These are phyloP conservation scores for Boechera stricta DNA, from an alignment of 345 rosid species.

Conservation along the genomic window DNA sequence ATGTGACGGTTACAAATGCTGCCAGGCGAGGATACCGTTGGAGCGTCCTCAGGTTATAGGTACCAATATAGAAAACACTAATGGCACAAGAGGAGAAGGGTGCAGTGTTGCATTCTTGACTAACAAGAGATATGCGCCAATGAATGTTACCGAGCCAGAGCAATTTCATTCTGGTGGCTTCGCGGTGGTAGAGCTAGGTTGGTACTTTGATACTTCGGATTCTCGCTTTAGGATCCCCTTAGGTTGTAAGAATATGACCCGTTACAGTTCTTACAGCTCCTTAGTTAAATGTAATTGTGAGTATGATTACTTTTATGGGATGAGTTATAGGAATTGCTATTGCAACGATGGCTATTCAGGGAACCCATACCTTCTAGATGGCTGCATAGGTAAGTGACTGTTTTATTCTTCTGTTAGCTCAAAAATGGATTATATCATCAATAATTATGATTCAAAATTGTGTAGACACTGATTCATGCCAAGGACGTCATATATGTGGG, in stretches of 20 bases:
- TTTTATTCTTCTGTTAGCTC: background rate
- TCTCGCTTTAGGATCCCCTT: conserved; percentile 6
- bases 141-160: background rate
- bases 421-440: background rate
- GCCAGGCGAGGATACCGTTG: conserved; percentile 43
- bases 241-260: background rate
- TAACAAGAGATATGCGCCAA: background rate
- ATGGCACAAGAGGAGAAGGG: background rate
- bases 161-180: background rate
- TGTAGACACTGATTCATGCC: background rate
- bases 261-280: background rate
- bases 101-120: conserved; percentile 29
- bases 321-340: conserved; percentile 14
- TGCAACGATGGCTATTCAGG: conserved; percentile 5
- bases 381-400: conserved; percentile 8
- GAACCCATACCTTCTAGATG: conserved; percentile 23
- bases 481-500: background rate
- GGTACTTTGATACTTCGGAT: conserved; percentile 22
- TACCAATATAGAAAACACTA: background rate
- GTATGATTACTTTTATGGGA: background rate
- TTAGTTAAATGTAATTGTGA: background rate
- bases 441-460: background rate
- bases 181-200: conserved; percentile 11
- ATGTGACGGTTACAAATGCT: conserved; percentile 49
- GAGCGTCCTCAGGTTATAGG: background rate